Evolutionary conservation across 164 flowering plant genomes (phyloP).

Genomic region (Annona squamosa): DNA sequence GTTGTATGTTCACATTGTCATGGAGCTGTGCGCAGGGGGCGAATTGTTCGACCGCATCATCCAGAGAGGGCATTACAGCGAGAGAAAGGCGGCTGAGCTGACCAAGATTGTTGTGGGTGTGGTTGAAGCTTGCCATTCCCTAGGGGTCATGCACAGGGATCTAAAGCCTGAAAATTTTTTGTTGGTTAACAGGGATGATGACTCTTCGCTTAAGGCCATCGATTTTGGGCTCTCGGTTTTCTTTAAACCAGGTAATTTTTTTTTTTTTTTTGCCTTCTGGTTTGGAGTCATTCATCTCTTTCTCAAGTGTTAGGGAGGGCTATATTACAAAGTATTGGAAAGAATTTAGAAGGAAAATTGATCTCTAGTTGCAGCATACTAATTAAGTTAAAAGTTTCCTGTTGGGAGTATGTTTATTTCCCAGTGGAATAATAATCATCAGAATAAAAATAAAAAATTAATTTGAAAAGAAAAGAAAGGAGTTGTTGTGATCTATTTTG

Average conservation of each 20-base stretch:
- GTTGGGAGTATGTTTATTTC: neutral
- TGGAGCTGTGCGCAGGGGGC: conserved; percentile 53
- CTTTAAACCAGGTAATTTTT: conserved; percentile 42
- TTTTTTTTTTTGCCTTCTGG: neutral
- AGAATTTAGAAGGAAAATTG: neutral
- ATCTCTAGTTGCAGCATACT: neutral
- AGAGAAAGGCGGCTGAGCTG: conserved; percentile 49
- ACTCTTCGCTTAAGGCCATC: conserved; percentile 46
- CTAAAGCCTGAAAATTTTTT: conserved; percentile 59
- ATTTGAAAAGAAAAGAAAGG: too few relatives aligned
- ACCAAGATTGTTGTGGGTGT: conserved; percentile 51
- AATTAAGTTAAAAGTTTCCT: neutral
- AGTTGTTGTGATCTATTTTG: neutral
- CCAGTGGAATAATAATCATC: neutral
- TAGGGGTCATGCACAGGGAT: conserved; percentile 57
- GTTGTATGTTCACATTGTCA: conserved; percentile 45
- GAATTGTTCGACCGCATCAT: conserved; percentile 59
- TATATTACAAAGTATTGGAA: neutral
- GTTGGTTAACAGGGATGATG: conserved; percentile 47
- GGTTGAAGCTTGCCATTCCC: conserved; percentile 55
- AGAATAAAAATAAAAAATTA: too few relatives aligned
- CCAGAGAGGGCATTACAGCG: conserved; percentile 49
- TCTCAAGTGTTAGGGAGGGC: neutral
- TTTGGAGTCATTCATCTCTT: neutral
- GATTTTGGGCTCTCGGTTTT: conserved; percentile 58